phyloP scores from a whole-genome alignment of 371 early-diverging fungal species.

The Apophysomyces sp. region DNA sequence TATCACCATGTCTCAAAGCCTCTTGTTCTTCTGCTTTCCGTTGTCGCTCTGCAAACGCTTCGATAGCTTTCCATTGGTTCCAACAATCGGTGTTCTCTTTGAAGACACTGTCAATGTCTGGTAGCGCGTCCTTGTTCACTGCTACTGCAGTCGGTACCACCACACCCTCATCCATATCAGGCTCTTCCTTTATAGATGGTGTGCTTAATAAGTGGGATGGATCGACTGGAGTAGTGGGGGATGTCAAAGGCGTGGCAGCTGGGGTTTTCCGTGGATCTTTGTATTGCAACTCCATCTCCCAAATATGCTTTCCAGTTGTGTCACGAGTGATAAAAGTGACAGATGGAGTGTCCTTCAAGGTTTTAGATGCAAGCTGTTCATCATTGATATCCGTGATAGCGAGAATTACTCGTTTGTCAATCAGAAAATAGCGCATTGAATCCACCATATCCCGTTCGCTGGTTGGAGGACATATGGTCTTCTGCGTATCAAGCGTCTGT shows the following conservation, averaged over 20 bases:
- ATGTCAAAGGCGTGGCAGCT: constrained; percentile 7
- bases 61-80: constrained; percentile 34
- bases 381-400: constrained; percentile 41
- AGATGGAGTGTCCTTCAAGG: constrained; percentile 31
- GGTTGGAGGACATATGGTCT: constrained; percentile 11
- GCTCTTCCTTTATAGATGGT: constrained; percentile 4
- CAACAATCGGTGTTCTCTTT: constrained; percentile 27
- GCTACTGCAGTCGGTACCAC: constrained; percentile 11
- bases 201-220: background rate
- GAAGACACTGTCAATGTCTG: constrained; percentile 38
- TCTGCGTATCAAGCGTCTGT: constrained; percentile 55
- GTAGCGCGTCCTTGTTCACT: constrained; percentile 38
- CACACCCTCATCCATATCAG: background rate
- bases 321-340: constrained; percentile 63
- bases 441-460: constrained; percentile 16
- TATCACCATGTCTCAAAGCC: background rate
- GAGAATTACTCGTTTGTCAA: constrained; percentile 66
- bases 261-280: constrained; percentile 21
- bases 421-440: constrained; percentile 64
- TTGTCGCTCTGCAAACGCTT: constrained; percentile 28
- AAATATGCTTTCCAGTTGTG: constrained; percentile 70
- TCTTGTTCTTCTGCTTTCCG: constrained; percentile 18
- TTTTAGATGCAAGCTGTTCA: background rate
- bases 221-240: background rate
- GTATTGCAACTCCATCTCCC: constrained; percentile 60